Percentiles rank a stretch among this genome's conserved stretches.
Conservation (phyloP, 1,139 yeast genomes). For the Kodamaea ohmeri region DNA sequence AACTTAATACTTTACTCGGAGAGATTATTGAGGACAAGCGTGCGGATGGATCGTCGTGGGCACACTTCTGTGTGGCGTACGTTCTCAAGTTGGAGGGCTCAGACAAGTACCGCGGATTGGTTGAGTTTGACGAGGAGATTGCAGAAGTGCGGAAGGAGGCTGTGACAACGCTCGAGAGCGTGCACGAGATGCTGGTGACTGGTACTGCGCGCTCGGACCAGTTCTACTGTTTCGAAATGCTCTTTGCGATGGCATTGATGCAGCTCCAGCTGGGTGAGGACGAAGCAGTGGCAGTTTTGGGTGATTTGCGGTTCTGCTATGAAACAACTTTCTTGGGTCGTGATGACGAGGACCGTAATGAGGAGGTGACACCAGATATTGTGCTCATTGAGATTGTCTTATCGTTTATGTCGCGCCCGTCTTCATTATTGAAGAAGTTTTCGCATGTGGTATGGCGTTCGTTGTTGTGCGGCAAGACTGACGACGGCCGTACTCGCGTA, state of each 20-base stretch:
- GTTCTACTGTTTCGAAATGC: conserved; percentile 55
- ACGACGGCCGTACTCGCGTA: conserved; percentile 29
- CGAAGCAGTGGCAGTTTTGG: conserved; percentile 73
- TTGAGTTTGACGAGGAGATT: conserved; percentile 56
- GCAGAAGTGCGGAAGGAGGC: conserved; percentile 49
- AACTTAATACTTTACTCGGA: conserved; percentile 62
- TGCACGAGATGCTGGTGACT: conserved; percentile 27
- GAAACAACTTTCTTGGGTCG: conserved; percentile 33
- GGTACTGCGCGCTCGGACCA: conserved; percentile 21
- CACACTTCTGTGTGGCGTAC: conserved; percentile 39
- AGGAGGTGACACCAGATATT: conserved; percentile 45
- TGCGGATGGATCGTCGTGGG: conserved; percentile 56
- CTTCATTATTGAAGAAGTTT: conserved; percentile 66
- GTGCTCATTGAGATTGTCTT: conserved; percentile 79
- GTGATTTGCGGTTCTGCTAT: conserved; percentile 63
- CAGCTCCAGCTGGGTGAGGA: conserved; percentile 79
- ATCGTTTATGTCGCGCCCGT: conserved; percentile 71
- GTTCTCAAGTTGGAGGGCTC: conserved; percentile 27
- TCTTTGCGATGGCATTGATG: conserved; percentile 73
- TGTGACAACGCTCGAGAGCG: conserved; percentile 45
- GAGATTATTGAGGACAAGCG: conserved; percentile 51
- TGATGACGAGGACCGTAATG: conserved; percentile 18
- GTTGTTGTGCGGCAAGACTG: conserved; percentile 34
- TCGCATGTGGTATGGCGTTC: conserved; percentile 76
- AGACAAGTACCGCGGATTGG: conserved; percentile 28